Evolutionary conservation across 441 rosid genomes (phyloP).

Genomic region (Raphanus hybrid): DNA sequence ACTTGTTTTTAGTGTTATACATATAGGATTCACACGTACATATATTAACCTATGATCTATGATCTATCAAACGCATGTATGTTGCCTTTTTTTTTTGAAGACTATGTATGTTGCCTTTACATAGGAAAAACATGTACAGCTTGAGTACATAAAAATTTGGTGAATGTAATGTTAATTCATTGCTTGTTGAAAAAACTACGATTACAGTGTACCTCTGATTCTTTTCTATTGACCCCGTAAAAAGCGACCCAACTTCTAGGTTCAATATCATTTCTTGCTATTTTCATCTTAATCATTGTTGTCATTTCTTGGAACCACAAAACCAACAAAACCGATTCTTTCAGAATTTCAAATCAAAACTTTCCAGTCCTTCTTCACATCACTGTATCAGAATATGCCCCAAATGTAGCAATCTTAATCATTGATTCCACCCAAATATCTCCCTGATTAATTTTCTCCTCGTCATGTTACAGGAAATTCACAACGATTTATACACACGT

Average conservation of each 20-base stretch:
- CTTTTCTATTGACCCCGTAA: background rate
- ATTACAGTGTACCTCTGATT: background rate
- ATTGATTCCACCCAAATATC: background rate
- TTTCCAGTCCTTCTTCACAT: background rate
- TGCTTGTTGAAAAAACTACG: background rate
- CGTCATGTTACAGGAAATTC: background rate
- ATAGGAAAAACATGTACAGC: background rate
- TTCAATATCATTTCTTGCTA: background rate
- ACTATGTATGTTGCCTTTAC: background rate
- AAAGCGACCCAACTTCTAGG: constrained; percentile 3
- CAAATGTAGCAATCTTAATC: constrained; percentile 9
- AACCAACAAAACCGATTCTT: background rate
- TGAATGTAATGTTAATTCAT: background rate
- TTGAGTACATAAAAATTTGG: background rate
- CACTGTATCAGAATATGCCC: background rate
- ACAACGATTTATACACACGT: background rate
- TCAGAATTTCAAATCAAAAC: background rate
- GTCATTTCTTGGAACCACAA: background rate
- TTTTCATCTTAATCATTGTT: background rate
- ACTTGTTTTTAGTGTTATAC: background rate
- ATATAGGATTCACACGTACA: background rate
- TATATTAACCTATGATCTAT: background rate
- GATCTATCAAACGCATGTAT: background rate
- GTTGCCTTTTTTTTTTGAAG: background rate
- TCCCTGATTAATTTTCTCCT: constrained; percentile 9